These are phyloP conservation scores for Mollisiaceae sp. DNA, from an alignment of 2,329 filamentous ascomycete species.

Conservation along the genomic window DNA sequence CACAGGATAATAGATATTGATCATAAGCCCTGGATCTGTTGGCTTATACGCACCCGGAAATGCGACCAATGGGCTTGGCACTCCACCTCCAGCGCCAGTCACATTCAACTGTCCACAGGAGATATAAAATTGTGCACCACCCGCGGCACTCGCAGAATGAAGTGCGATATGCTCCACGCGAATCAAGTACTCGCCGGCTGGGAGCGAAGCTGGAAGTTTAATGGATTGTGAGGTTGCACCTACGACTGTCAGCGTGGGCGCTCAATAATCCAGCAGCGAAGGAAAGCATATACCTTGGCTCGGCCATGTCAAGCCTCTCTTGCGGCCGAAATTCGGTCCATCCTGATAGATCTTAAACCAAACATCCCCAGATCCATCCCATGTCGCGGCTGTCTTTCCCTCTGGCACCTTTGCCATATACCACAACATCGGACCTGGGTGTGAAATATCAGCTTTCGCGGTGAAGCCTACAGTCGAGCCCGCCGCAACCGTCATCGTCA, in stretches of 20 bases:
- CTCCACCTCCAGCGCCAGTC: conserved; percentile 48
- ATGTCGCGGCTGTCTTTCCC: conserved; percentile 31
- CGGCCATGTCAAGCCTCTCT: conserved; percentile 25
- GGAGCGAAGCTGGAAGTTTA: conserved; percentile 43
- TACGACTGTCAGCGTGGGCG: not conserved
- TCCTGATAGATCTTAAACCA: conserved; percentile 39
- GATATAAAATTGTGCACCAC: conserved; percentile 40
- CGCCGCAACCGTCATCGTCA: conserved; percentile 33
- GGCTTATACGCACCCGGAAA: conserved; percentile 46
- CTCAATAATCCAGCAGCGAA: not conserved
- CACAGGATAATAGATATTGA: conserved; percentile 45
- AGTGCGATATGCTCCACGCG: conserved; percentile 44
- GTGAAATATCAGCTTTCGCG: conserved; percentile 32
- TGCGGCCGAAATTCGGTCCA: conserved; percentile 19
- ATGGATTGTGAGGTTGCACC: conserved; percentile 19
- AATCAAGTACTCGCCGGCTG: conserved; percentile 46
- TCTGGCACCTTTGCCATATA: conserved; percentile 38
- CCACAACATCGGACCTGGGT: conserved; percentile 34
- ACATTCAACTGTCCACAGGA: conserved; percentile 50
- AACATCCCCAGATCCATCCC: conserved; percentile 35
- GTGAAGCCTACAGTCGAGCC: conserved; percentile 33
- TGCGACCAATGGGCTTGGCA: conserved; percentile 43
- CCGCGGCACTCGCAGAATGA: conserved; percentile 25
- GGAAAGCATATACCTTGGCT: conserved; percentile 26
- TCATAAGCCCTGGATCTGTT: conserved; percentile 44